Percentiles rank a stretch among this genome's conserved stretches.
phyloP scores from a whole-genome alignment of 208 protist species.

The Crithidia fasciculata region DNA sequence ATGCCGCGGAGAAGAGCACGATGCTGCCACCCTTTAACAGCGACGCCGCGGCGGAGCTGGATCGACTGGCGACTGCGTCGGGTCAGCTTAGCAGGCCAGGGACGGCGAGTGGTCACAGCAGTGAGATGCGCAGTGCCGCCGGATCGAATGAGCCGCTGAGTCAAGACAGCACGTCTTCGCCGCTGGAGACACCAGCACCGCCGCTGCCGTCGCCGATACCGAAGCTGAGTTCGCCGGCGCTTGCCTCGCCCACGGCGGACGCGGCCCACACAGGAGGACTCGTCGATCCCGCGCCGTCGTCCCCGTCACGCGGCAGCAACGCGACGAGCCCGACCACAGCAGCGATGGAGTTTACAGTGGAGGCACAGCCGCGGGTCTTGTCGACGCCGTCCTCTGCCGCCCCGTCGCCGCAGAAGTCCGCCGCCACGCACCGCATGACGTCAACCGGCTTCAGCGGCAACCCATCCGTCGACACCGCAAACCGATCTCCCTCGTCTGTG shows the following conservation, averaged over 20 bases:
- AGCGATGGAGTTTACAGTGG: not conserved
- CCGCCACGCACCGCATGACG: not conserved
- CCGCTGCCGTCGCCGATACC: too few species aligned
- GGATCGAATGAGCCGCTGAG: not conserved
- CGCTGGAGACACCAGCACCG: too few species aligned
- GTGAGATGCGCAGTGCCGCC: not conserved
- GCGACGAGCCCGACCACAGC: not conserved
- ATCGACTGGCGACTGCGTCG: not conserved
- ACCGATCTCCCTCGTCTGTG: not conserved
- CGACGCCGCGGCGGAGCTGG: slow-evolving; percentile 5
- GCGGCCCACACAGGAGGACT: not conserved
- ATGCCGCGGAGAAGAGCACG: slow-evolving; percentile 35
- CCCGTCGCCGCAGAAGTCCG: not conserved
- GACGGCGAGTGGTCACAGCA: not conserved
- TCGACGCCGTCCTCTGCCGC: not conserved
- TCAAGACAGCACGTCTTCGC: not conserved
- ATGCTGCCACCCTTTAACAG: slow-evolving; percentile 17
- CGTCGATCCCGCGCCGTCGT: not conserved
- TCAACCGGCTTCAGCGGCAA: not conserved
- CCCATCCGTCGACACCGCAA: not conserved
- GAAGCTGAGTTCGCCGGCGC: not conserved
- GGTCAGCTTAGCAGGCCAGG: not conserved
- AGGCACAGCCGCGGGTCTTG: not conserved
- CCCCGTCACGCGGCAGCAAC: not conserved
- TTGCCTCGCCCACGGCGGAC: not conserved